phyloP scores from a whole-genome alignment of 257 asterid genomes.

The Capsicum baccatum region DNA sequence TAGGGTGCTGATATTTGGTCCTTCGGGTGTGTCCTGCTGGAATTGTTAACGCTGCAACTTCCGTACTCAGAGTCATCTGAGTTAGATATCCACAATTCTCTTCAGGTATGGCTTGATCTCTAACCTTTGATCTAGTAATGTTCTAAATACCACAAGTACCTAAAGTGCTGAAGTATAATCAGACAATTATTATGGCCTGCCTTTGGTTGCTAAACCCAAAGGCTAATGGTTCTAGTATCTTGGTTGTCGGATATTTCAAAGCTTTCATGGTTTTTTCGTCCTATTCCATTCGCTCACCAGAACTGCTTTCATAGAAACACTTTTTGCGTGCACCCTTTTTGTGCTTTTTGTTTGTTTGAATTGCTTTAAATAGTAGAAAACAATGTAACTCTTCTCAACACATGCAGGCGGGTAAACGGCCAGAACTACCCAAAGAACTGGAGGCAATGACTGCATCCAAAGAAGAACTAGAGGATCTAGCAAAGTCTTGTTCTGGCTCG shows the following conservation, averaged over 20 bases:
- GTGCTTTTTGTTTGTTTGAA: neutral
- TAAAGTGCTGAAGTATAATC: neutral
- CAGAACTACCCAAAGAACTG: constrained; percentile 36
- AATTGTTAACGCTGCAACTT: constrained; percentile 69
- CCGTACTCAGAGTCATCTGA: constrained; percentile 69
- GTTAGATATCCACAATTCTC: constrained; percentile 54
- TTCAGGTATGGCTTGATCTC: constrained; percentile 51
- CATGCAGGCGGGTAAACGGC: constrained; percentile 49
- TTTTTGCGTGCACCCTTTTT: too few relatives aligned
- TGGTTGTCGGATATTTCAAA: neutral
- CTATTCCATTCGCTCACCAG: neutral
- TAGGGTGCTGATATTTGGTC: constrained; percentile 97
- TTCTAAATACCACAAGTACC: neutral
- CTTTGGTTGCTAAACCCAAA: neutral
- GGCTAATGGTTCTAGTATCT: neutral
- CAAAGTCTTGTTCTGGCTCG: constrained; percentile 26
- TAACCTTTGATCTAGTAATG: neutral
- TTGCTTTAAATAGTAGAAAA: neutral
- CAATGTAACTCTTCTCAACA: constrained; percentile 21
- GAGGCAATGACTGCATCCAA: constrained; percentile 33
- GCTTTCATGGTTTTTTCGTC: neutral
- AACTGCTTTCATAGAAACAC: neutral
- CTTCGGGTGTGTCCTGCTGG: constrained; percentile 84
- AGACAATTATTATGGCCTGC: neutral
- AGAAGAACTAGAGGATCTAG: constrained; percentile 43